Evolutionary conservation across 176 grass and related monocot genomes (phyloP).

Genomic region (Cenchrus fungigraminus): DNA sequence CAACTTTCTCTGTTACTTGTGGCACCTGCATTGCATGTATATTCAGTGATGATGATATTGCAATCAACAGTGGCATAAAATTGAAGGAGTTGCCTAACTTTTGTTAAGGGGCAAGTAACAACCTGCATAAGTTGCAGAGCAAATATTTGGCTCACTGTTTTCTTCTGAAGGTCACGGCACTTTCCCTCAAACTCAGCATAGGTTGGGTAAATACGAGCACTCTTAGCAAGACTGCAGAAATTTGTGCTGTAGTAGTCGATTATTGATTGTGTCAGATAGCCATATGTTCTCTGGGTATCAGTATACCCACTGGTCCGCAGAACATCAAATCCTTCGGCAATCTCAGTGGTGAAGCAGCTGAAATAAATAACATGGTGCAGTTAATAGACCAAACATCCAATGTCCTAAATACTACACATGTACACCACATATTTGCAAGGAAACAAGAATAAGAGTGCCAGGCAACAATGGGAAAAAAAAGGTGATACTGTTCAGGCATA

Average conservation of each 20-base stretch:
- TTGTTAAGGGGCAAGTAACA: slow-evolving; percentile 23
- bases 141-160: slow-evolving; percentile 80
- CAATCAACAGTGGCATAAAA: slow-evolving; percentile 14
- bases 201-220: slow-evolving; percentile 52
- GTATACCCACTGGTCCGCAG: slow-evolving; percentile 73
- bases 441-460: background rate
- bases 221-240: slow-evolving; percentile 43
- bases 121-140: slow-evolving; percentile 99
- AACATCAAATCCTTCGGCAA: slow-evolving; percentile 89
- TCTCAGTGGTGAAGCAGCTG: slow-evolving; percentile 94
- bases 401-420: background rate
- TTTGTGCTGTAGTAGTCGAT: slow-evolving; percentile 64
- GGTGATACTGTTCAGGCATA: background rate
- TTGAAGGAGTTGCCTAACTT: background rate
- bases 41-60: slow-evolving; percentile 6
- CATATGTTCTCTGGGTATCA: slow-evolving; percentile 73
- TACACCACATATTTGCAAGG: background rate
- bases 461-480: slow-evolving; percentile 11
- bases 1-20: slow-evolving; percentile 80
- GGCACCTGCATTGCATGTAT: slow-evolving; percentile 61
- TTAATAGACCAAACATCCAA: background rate
- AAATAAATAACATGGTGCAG: slow-evolving; percentile 33
- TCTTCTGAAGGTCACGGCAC: slow-evolving; percentile 69
- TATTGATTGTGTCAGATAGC: slow-evolving; percentile 76
- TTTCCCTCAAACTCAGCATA: slow-evolving; percentile 70